These are phyloP conservation scores for Lepiota venenata DNA, from an alignment of 768 basidiomycete species.

Conservation along the genomic window DNA sequence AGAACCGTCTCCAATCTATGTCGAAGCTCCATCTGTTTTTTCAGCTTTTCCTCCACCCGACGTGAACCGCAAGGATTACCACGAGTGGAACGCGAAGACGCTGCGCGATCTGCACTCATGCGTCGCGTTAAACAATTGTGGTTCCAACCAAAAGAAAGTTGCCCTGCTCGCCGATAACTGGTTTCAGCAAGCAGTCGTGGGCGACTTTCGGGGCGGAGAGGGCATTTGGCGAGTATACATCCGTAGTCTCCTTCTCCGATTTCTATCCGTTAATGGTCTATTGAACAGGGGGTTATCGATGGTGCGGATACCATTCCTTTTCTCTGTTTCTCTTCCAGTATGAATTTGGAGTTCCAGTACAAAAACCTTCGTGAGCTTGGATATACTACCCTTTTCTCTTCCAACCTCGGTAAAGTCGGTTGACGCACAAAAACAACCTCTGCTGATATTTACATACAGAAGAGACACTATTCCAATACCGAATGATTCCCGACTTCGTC, in stretches of 20 bases:
- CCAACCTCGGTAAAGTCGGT: conserved; percentile 18
- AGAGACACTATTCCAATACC: conserved; percentile 25
- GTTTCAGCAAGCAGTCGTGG: conserved; percentile 21
- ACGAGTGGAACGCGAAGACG: conserved; percentile 25
- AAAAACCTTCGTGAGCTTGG: conserved; percentile 22
- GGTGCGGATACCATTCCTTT: conserved; percentile 12
- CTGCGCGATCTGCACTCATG: conserved; percentile 23
- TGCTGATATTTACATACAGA: conserved; percentile 10
- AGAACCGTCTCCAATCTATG: not conserved
- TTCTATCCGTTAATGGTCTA: not conserved
- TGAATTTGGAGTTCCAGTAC: conserved; percentile 14
- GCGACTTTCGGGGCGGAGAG: conserved; percentile 19
- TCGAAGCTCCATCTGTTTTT: conserved; percentile 7
- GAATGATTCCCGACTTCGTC: conserved; percentile 28
- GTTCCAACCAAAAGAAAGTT: conserved; percentile 30
- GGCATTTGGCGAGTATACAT: conserved; percentile 24
- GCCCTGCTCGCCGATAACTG: conserved; percentile 25
- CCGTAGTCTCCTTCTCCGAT: not conserved
- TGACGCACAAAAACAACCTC: not conserved
- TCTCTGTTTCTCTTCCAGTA: too few relatives aligned
- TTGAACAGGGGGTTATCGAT: conserved; percentile 23
- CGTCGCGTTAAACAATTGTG: conserved; percentile 24
- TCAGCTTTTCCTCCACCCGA: conserved; percentile 16
- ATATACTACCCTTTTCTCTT: conserved; percentile 23
- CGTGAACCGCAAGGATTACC: conserved; percentile 17